A percentile compares a stretch with the other conserved stretches of the same genome.
Evolutionary conservation across 768 basidiomycete genomes (phyloP).

Genomic region (Suillus variegatus): DNA sequence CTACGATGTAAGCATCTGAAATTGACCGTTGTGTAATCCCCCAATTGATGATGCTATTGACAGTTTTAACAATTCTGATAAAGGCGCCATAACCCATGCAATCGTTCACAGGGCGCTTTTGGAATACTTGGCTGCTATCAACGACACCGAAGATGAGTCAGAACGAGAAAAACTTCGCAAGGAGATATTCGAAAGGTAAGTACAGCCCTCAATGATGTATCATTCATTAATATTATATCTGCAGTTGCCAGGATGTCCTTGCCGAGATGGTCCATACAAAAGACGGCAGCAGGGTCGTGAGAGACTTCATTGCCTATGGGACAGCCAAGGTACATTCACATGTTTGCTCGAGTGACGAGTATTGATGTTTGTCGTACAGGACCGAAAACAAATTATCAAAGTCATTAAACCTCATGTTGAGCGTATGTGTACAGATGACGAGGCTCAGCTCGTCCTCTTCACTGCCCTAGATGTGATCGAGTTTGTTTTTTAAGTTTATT

Average conservation of each 20-base stretch:
- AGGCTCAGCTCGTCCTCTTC: slow-evolving; percentile 88
- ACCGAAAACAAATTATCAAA: slow-evolving; percentile 91
- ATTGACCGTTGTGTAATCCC: background rate
- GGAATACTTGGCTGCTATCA: slow-evolving; percentile 77
- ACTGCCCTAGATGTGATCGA: slow-evolving; percentile 89
- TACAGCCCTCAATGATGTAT: background rate
- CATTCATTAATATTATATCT: slow-evolving; percentile 9
- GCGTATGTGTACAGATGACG: slow-evolving; percentile 85
- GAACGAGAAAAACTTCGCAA: slow-evolving; percentile 74
- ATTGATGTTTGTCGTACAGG: slow-evolving; percentile 41
- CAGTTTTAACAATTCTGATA: slow-evolving; percentile 92
- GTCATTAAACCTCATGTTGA: slow-evolving; percentile 86
- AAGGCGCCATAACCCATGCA: slow-evolving; percentile 83
- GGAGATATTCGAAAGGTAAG: slow-evolving; percentile 80
- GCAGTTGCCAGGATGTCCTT: slow-evolving; percentile 78
- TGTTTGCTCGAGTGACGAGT: no score
- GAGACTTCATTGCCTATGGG: slow-evolving; percentile 82
- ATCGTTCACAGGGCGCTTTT: slow-evolving; percentile 86
- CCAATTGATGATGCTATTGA: slow-evolving; percentile 4
- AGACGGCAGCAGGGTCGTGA: slow-evolving; percentile 83
- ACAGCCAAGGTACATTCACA: slow-evolving; percentile 66
- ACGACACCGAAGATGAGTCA: slow-evolving; percentile 54
- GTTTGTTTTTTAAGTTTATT: slow-evolving; percentile 44
- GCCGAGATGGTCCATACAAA: slow-evolving; percentile 95
- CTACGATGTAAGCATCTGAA: slow-evolving; percentile 60